Base-by-base conservation (phyloP, 129 eudicot species). In the Flaveria sonorensis region DNA sequence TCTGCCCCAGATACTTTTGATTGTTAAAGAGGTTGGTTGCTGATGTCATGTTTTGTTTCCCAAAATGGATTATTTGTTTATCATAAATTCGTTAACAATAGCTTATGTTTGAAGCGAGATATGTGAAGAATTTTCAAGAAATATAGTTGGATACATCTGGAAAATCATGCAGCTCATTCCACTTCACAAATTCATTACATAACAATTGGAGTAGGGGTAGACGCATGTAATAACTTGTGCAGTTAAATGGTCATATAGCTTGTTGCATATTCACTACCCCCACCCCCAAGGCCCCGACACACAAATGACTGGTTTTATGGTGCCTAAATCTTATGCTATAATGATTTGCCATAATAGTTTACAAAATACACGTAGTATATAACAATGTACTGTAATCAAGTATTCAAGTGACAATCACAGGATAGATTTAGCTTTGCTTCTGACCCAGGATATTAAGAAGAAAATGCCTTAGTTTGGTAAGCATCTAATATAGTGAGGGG, bases 21-120 rank as follows among this genome's bases (percentile, higher is more conserved):
- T 75, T 70, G 67, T 84, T 65, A 62, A 56, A 62, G 79, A 80
- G 84, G 87, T 80, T 75, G 71, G 81, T 64, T 69, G 43, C 51
- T 77, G 48, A 26, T 52, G 52, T 39, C 60, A 62, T 43, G 42
- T 56, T 59, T 63, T 77, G 57, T 36, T 45, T 11, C 68, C 42
- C 8, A 16, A 28, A n/a, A 42, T 19, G 40, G 53, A 32, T 73
- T 81, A 59, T 73, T 65, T 24, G 11, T 15, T 18, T 45, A 56
- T 74, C 61, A 23, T 51, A 7, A 39, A 23, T 26, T 66, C 42
- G 36, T 65, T 28, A 8, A 10, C 26, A 39, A n/a, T 39, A n/a
- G 21, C 9, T 36, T 65, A 36, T 32, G 2, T 16, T 65, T 39
- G 5, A 16, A 63, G 68, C 12, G 30, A 64, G 46, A 14, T 64